These are phyloP conservation scores for Mucor mucedo DNA, from an alignment of 371 early-diverging fungal genomes.

Conservation along the genomic window DNA sequence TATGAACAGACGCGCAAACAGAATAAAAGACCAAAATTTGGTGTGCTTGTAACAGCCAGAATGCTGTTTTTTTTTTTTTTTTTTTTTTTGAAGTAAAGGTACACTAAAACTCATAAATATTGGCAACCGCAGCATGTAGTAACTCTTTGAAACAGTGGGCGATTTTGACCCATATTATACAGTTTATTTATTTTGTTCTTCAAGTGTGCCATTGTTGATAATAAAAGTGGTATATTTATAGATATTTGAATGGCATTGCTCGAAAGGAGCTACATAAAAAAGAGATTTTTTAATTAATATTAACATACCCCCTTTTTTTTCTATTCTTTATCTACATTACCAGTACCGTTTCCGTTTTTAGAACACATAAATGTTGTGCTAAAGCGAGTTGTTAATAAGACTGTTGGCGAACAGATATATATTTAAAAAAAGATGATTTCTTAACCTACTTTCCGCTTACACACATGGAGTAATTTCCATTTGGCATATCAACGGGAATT, in stretches of 20 bases:
- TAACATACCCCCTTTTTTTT: not conserved
- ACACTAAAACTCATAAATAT: no score
- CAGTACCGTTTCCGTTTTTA: slow-evolving; percentile 26
- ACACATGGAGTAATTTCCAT: slow-evolving; percentile 33
- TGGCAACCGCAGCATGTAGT: no score
- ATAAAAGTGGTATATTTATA: slow-evolving; percentile 22
- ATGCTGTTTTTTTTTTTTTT: no score
- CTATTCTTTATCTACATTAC: not conserved
- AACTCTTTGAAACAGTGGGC: no score
- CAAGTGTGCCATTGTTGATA: slow-evolving; percentile 1
- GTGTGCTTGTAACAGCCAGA: no score
- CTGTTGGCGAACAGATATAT: not conserved
- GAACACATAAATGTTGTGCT: slow-evolving; percentile 46
- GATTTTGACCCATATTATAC: not conserved
- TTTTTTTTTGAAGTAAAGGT: no score
- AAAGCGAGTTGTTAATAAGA: not conserved
- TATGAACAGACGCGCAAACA: no score
- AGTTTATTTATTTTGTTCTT: not conserved
- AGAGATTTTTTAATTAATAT: not conserved
- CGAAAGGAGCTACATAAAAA: slow-evolving; percentile 31
- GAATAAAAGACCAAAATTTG: no score
- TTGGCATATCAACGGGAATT: slow-evolving; percentile 33
- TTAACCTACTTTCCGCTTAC: slow-evolving; percentile 39
- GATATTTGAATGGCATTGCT: slow-evolving; percentile 25
- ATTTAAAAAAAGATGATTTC: not conserved